phyloP scores from a whole-genome alignment of 73 alveolate species.

The Durusdinium trenchii region DNA sequence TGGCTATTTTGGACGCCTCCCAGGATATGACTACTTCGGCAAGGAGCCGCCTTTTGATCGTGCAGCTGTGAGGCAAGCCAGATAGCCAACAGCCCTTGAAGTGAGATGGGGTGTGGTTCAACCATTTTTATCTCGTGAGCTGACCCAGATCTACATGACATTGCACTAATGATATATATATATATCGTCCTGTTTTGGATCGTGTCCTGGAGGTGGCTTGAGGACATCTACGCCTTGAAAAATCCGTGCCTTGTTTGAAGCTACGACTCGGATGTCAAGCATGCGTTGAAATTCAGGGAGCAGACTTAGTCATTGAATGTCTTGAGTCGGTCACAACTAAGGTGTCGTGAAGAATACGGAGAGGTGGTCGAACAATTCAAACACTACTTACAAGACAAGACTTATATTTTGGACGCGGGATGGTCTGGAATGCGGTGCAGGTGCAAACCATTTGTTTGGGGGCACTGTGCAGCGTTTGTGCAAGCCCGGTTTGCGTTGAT shows the following conservation, averaged over 20 bases:
- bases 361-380: not conserved
- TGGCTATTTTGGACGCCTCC: not conserved
- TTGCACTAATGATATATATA: not conserved
- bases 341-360: constrained; percentile 75
- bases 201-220: constrained; percentile 60
- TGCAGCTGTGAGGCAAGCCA: constrained; percentile 13
- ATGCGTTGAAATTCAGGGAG: not conserved
- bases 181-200: not conserved
- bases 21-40: constrained; percentile 81
- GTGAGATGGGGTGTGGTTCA: not conserved
- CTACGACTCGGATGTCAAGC: not conserved
- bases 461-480: constrained; percentile 75
- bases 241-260: constrained; percentile 27
- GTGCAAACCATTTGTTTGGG: constrained; percentile 81
- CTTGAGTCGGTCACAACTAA: not conserved
- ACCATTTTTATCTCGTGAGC: no score
- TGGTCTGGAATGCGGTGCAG: not conserved
- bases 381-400: not conserved
- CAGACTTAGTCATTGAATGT: not conserved
- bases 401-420: not conserved
- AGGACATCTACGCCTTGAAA: constrained; percentile 67
- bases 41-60: constrained; percentile 73
- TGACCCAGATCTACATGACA: not conserved
- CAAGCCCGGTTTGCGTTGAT: constrained; percentile 80
- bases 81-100: not conserved